Percentiles rank a stretch among this genome's conserved stretches.
These are phyloP conservation scores for Brettanomyces custersianus DNA, from an alignment of 805 yeast species.

Conservation along the genomic window DNA sequence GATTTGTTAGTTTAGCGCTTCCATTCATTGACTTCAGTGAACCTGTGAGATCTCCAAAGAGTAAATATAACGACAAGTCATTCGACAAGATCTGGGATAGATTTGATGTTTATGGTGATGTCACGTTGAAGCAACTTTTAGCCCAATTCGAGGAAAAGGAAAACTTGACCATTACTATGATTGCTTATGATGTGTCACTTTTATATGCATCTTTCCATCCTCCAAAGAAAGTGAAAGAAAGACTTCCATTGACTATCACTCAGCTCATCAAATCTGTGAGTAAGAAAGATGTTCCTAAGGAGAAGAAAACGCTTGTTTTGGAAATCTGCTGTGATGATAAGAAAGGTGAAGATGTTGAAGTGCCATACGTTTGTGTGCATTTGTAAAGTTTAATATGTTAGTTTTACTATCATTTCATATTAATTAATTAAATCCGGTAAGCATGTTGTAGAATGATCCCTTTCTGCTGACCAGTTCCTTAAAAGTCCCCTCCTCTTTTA, in stretches of 20 bases:
- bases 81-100: conserved; percentile 95
- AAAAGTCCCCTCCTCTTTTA: conserved; percentile 36
- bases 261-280: conserved; percentile 77
- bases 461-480: conserved; percentile 5
- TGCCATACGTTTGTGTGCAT: conserved; percentile 74
- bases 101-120: conserved; percentile 70
- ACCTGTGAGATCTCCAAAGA: conserved; percentile 81
- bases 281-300: conserved; percentile 69
- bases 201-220: conserved; percentile 92
- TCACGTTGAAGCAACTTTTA: conserved; percentile 65
- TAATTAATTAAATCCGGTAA: too few species aligned
- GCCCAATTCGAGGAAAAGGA: conserved; percentile 67
- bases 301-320: conserved; percentile 68
- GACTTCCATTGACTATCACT: conserved; percentile 58
- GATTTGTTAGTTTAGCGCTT: conserved; percentile 83
- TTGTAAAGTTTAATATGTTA: conserved; percentile 17
- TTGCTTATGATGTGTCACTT: conserved; percentile 82
- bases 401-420: background rate
- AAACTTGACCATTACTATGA: conserved; percentile 83
- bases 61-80: conserved; percentile 66
- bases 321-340: conserved; percentile 91
- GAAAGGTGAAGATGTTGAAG: conserved; percentile 91
- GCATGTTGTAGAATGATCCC: conserved; percentile 4
- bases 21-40: conserved; percentile 97
- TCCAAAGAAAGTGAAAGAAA: conserved; percentile 77